phyloP scores from a whole-genome alignment of 1,139 yeast species.

The Meyerozyma carpophila region DNA sequence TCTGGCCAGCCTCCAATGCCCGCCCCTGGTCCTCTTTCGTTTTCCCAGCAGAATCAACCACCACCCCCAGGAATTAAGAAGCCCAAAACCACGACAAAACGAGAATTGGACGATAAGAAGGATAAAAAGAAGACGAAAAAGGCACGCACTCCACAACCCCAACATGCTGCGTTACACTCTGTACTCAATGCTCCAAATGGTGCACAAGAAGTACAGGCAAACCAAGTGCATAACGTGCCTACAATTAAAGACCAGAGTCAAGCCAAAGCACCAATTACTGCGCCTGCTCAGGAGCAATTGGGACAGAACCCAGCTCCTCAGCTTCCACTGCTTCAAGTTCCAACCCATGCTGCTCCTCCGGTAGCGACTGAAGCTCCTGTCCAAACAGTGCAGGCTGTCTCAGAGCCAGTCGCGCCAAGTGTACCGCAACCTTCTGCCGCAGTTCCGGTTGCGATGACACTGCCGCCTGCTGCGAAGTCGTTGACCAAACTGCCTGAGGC shows the following conservation, averaged over 20 bases:
- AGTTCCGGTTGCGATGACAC: conserved; percentile 1
- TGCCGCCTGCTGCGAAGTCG: conserved; percentile 2
- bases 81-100: conserved; percentile 15
- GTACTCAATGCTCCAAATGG: conserved; percentile 27
- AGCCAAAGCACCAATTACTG: conserved; percentile 8
- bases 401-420: background rate
- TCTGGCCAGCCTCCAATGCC: conserved; percentile 7
- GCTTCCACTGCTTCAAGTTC: background rate
- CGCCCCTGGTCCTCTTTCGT: conserved; percentile 5
- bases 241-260: conserved; percentile 8
- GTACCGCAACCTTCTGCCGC: background rate
- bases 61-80: conserved; percentile 2
- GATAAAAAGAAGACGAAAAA: conserved; percentile 21
- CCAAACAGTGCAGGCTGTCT: background rate
- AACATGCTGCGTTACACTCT: conserved; percentile 17
- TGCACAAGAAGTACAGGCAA: conserved; percentile 6
- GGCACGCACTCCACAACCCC: conserved; percentile 10
- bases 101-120: conserved; percentile 35
- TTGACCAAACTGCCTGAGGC: background rate
- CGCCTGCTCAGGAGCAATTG: background rate
- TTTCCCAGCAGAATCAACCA: conserved; percentile 8
- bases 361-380: conserved; percentile 3
- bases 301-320: background rate
- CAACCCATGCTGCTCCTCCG: conserved; percentile 5
- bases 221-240: conserved; percentile 7